Evolutionary conservation across 2,329 filamentous ascomycete genomes (phyloP).

Genomic region (Pyrenochaeta sp.): DNA sequence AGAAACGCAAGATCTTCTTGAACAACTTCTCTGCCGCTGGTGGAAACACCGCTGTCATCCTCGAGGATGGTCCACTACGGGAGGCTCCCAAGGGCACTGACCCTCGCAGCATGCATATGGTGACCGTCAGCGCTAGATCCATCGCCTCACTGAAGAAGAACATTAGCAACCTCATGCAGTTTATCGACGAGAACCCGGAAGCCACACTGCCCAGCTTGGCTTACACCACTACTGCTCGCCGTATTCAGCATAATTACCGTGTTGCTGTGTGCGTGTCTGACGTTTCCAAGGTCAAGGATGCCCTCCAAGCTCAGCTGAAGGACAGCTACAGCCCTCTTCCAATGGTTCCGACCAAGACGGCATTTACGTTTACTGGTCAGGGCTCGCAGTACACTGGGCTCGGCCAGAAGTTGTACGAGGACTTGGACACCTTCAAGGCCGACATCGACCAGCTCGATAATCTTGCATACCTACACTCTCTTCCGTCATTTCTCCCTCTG

Average conservation of each 20-base stretch:
- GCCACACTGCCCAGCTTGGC: slow-evolving; percentile 59
- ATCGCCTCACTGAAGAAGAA: slow-evolving; percentile 62
- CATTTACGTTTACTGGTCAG: slow-evolving; percentile 63
- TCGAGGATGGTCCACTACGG: slow-evolving; percentile 60
- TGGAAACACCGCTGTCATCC: slow-evolving; percentile 62
- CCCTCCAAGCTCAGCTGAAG: slow-evolving; percentile 58
- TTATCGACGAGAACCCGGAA: slow-evolving; percentile 55
- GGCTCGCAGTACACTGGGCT: slow-evolving; percentile 63
- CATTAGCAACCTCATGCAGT: slow-evolving; percentile 57
- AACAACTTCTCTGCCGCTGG: slow-evolving; percentile 65
- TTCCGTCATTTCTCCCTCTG: slow-evolving; percentile 60
- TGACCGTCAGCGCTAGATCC: slow-evolving; percentile 61
- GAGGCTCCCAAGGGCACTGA: slow-evolving; percentile 54
- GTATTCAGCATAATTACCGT: slow-evolving; percentile 63
- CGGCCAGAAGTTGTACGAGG: slow-evolving; percentile 59
- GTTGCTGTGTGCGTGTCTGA: slow-evolving; percentile 58
- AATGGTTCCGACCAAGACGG: slow-evolving; percentile 61
- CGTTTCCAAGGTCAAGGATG: slow-evolving; percentile 57
- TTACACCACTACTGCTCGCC: slow-evolving; percentile 62
- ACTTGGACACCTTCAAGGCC: slow-evolving; percentile 57
- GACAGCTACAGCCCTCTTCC: slow-evolving; percentile 62
- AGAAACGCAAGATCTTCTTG: slow-evolving; percentile 60
- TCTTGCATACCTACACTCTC: slow-evolving; percentile 55
- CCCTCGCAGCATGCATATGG: slow-evolving; percentile 56
- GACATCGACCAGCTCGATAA: slow-evolving; percentile 61